Evolutionary conservation across 139 green algal species (phyloP).

Genomic region (Coelastrella sp.): DNA sequence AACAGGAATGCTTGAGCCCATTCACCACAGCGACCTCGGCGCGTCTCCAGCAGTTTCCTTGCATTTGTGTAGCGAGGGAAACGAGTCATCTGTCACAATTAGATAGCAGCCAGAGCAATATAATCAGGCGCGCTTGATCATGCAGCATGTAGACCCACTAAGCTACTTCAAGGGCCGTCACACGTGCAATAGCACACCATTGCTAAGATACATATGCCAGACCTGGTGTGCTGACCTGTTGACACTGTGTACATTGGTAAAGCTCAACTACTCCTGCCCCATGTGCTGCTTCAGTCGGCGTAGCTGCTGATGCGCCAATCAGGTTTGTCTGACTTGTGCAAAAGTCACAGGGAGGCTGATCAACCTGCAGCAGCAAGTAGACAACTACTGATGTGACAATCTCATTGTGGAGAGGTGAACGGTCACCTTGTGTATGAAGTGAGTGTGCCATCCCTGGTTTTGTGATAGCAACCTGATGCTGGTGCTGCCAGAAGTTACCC

Average conservation of each 20-base stretch:
- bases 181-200: background rate
- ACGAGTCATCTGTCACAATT: constrained; percentile 21
- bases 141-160: background rate
- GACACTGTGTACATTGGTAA: constrained; percentile 66
- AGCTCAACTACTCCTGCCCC: constrained; percentile 71
- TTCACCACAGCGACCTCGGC: constrained; percentile 73
- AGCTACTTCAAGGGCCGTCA: background rate
- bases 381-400: no score
- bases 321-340: constrained; percentile 10
- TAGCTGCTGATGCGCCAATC: constrained; percentile 46
- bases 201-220: no score
- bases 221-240: background rate
- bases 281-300: constrained; percentile 58
- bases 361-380: no score
- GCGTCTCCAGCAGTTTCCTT: constrained; percentile 79
- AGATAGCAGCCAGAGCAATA: background rate
- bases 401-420: no score
- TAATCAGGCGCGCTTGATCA: background rate
- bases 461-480: no score
- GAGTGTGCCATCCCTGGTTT: no score
- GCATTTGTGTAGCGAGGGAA: constrained; percentile 68
- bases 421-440: no score
- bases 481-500: no score
- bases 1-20: constrained; percentile 80
- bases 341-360: background rate